Conservation (phyloP, 352 stramenopile species). For the Globisporangium camurandrum region DNA sequence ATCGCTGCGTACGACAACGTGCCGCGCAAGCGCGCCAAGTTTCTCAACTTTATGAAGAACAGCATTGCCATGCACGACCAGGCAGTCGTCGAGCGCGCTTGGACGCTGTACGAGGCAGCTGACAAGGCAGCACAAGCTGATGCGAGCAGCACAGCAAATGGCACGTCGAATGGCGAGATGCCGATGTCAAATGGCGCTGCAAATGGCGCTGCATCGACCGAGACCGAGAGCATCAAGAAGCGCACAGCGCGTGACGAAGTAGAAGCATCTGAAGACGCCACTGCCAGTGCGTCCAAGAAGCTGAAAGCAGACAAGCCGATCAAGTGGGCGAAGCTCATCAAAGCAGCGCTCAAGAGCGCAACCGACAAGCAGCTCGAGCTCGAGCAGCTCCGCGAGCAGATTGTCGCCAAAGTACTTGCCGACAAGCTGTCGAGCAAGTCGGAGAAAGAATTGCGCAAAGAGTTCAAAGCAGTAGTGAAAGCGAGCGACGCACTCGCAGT, state of each 20-base stretch:
- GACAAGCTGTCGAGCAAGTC: constrained; percentile 39
- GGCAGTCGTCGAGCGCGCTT: constrained; percentile 52
- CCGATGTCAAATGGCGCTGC: not conserved
- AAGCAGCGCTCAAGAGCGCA: constrained; percentile 37
- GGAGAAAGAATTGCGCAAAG: constrained; percentile 60
- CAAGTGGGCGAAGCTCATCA: constrained; percentile 74
- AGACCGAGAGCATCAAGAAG: constrained; percentile 30
- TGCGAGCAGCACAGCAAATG: constrained; percentile 2
- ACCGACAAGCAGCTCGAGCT: constrained; percentile 45
- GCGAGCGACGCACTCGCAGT: constrained; percentile 30
- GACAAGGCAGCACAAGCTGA: constrained; percentile 40
- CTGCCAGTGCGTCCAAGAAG: constrained; percentile 16
- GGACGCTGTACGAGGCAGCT: constrained; percentile 55
- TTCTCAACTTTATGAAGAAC: constrained; percentile 89
- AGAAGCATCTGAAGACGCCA: constrained; percentile 7
- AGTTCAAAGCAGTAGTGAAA: constrained; percentile 44
- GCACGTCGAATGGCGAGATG: constrained; percentile 1
- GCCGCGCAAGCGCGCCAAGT: constrained; percentile 91
- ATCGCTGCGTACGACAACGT: constrained; percentile 86
- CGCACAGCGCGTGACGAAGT: constrained; percentile 26
- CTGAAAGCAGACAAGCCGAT: constrained; percentile 28
- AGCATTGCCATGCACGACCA: constrained; percentile 51
- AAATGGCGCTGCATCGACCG: constrained; percentile 4
- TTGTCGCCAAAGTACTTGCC: constrained; percentile 35
- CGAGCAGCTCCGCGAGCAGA: constrained; percentile 31